phyloP scores from a whole-genome alignment of 2,329 filamentous ascomycete genomes.

The Aurifilum marmelostoma region DNA sequence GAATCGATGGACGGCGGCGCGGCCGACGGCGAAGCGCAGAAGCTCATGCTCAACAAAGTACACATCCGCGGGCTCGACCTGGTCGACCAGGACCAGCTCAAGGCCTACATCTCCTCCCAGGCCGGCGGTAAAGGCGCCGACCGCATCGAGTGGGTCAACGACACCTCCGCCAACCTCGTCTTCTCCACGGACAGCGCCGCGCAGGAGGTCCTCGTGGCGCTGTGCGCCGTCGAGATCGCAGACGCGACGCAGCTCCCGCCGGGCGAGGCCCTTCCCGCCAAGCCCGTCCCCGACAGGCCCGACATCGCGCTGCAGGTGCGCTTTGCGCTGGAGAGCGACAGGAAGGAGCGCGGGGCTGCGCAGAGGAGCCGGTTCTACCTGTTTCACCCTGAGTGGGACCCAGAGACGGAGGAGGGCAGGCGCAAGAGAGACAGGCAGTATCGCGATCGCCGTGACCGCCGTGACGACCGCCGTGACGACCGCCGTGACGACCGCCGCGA shows the following conservation, averaged over 20 bases:
- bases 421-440: constrained; percentile 63
- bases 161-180: constrained; percentile 84
- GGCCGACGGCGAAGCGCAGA: constrained; percentile 31
- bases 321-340: constrained; percentile 74
- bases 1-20: constrained; percentile 35
- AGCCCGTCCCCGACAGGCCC: constrained; percentile 68
- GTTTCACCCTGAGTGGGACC: constrained; percentile 86
- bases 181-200: constrained; percentile 63
- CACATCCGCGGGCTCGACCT: constrained; percentile 83
- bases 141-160: constrained; percentile 91
- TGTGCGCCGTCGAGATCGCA: constrained; percentile 55
- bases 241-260: constrained; percentile 60
- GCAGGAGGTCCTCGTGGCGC: constrained; percentile 56
- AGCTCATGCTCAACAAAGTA: constrained; percentile 64
- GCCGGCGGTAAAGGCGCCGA: constrained; percentile 59
- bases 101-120: constrained; percentile 72
- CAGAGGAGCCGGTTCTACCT: constrained; percentile 89
- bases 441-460: constrained; percentile 46
- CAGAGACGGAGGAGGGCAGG: constrained; percentile 56
- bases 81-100: constrained; percentile 79
- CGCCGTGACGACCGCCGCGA: constrained; percentile 35
- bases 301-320: constrained; percentile 73
- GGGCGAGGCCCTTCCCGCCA: constrained; percentile 70
- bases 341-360: constrained; percentile 77
- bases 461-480: constrained; percentile 34